Evolutionary conservation across 257 asterid genomes (phyloP).

Genomic region (Primulina huaijiensis): DNA sequence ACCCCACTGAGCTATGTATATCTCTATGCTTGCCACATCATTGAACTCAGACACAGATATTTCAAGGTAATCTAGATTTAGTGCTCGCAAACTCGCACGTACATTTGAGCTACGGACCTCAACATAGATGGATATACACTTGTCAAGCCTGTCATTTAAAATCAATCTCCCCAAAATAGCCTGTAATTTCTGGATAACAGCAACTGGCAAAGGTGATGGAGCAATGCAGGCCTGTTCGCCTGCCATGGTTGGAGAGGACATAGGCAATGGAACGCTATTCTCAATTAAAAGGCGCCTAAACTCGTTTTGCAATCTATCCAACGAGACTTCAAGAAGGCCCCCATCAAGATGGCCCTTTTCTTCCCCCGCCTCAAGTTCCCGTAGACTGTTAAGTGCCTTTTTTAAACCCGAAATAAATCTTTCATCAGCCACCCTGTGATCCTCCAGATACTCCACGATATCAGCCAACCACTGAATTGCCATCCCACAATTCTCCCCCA

Average conservation of each 20-base stretch:
- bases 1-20: conserved; percentile 73
- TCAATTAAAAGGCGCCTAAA: conserved; percentile 57
- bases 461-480: conserved; percentile 89
- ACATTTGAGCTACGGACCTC: conserved; percentile 78
- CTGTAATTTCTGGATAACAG: conserved; percentile 71
- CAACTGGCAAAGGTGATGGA: conserved; percentile 71
- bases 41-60: conserved; percentile 79
- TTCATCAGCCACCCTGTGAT: conserved; percentile 71
- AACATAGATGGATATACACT: conserved; percentile 64
- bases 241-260: conserved; percentile 50
- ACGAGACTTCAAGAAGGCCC: conserved; percentile 65
- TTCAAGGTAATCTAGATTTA: conserved; percentile 83
- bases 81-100: conserved; percentile 74
- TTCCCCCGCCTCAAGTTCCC: conserved; percentile 54
- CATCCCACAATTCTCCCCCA: conserved; percentile 77
- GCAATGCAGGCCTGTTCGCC: conserved; percentile 63
- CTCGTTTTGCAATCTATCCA: conserved; percentile 66
- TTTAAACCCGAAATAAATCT: conserved; percentile 58
- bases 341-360: conserved; percentile 76
- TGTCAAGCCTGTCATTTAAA: conserved; percentile 57
- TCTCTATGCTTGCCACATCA: conserved; percentile 72
- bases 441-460: conserved; percentile 84
- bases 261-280: conserved; percentile 59
- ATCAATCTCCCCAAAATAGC: conserved; percentile 71
- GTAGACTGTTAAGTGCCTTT: conserved; percentile 45